Percentiles rank a stretch among this genome's conserved stretches.
These are phyloP conservation scores for Sphagnum contortum DNA, from an alignment of 225 moss, liverwort and hornwort species.

Conservation along the genomic window DNA sequence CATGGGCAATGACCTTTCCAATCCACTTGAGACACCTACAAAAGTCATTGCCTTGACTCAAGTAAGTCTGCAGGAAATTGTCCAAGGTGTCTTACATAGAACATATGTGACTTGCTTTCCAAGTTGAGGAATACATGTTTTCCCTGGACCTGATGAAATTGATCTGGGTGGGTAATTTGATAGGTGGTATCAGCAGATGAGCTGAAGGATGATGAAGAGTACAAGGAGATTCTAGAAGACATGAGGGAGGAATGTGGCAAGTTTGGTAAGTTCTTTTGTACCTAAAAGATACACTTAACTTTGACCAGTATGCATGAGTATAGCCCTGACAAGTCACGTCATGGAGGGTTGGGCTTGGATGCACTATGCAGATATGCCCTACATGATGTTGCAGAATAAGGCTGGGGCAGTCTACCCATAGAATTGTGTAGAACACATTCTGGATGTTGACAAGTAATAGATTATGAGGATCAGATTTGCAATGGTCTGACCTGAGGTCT, in stretches of 20 bases:
- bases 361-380: neutral
- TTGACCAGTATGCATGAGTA: neutral
- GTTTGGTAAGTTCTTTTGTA: slow-evolving; percentile 46
- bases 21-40: slow-evolving; percentile 39
- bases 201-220: slow-evolving; percentile 77
- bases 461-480: neutral
- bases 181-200: slow-evolving; percentile 79
- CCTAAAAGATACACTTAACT: neutral
- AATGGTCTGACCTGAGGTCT: slow-evolving; percentile 25
- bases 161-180: neutral
- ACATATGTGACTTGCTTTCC: too few species aligned
- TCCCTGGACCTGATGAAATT: neutral
- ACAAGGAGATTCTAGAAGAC: slow-evolving; percentile 86
- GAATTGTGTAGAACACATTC: too few species aligned
- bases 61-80: slow-evolving; percentile 12
- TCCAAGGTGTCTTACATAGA: too few species aligned
- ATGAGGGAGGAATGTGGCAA: slow-evolving; percentile 94
- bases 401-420: neutral
- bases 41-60: slow-evolving; percentile 80
- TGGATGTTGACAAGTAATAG: neutral
- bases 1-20: slow-evolving; percentile 30
- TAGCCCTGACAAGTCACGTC: too few species aligned
- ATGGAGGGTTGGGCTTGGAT: neutral
- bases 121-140: neutral
- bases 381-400: too few species aligned